Evolutionary conservation across 139 green algal genomes (phyloP).

Genomic region (Chlorella sorokiniana): DNA sequence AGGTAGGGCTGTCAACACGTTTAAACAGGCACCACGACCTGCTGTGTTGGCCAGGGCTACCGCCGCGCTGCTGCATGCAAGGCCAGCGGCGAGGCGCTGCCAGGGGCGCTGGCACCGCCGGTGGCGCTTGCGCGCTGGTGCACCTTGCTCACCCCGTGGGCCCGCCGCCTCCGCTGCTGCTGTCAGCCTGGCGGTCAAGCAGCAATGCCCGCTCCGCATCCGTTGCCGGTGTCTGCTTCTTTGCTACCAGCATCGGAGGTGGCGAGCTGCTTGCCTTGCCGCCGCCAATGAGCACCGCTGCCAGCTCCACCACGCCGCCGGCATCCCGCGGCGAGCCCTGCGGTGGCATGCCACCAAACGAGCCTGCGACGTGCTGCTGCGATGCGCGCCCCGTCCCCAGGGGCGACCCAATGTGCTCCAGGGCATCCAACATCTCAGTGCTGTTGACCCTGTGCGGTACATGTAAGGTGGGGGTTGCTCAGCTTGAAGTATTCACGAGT

Average conservation of each 20-base stretch:
- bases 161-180: neutral
- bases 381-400: neutral
- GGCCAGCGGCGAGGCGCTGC: neutral
- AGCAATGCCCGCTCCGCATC: neutral
- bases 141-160: neutral
- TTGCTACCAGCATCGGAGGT: neutral
- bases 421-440: slow-evolving; percentile 1
- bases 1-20: too few relatives aligned
- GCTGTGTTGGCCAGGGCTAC: too few relatives aligned
- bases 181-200: neutral
- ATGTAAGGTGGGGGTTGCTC: neutral
- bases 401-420: slow-evolving; percentile 6
- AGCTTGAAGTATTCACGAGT: neutral
- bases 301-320: slow-evolving; percentile 2
- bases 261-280: neutral
- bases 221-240: slow-evolving; percentile 8
- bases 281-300: neutral
- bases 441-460: slow-evolving; percentile 23
- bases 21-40: too few relatives aligned
- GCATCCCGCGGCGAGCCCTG: neutral
- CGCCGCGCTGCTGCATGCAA: too few relatives aligned
- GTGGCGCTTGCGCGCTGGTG: slow-evolving; percentile 15
- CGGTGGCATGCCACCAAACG: neutral
- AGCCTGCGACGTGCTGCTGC: neutral
- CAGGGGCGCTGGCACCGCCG: neutral